These are phyloP conservation scores for Prunus dulcis DNA, from an alignment of 306 rosid species.

Conservation along the genomic window DNA sequence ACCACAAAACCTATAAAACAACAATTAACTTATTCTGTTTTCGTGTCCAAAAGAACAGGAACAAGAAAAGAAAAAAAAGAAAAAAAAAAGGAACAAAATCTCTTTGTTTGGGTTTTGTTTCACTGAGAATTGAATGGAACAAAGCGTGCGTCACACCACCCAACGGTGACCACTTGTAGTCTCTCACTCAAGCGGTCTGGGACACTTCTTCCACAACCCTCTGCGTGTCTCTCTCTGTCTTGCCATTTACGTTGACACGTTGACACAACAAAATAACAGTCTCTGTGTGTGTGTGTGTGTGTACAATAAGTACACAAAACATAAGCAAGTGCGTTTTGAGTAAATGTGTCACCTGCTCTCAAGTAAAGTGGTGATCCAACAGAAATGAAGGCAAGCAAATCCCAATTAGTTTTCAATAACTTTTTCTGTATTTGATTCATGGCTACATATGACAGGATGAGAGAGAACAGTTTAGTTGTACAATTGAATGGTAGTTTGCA, in stretches of 20 bases:
- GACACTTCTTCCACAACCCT: neutral
- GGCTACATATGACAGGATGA: too few relatives aligned
- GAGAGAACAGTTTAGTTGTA: too few relatives aligned
- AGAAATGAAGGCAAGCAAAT: constrained; percentile 6
- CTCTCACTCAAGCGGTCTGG: neutral
- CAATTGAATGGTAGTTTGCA: too few relatives aligned
- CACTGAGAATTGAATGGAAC: neutral
- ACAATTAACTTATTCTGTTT: too few relatives aligned
- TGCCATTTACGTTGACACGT: neutral
- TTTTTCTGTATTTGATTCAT: too few relatives aligned
- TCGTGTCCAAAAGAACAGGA: too few relatives aligned
- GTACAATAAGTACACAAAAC: neutral
- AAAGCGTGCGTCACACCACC: neutral
- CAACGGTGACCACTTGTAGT: neutral
- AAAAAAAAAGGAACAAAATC: neutral
- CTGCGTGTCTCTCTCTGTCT: neutral
- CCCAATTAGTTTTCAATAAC: too few relatives aligned
- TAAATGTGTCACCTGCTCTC: neutral
- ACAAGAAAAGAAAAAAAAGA: neutral
- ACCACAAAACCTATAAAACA: too few relatives aligned
- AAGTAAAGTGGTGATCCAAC: neutral
- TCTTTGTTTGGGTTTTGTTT: neutral
- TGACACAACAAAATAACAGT: neutral
- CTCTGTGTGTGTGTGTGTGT: too few relatives aligned
- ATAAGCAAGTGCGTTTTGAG: neutral